Conservation (phyloP, 2,329 filamentous ascomycete species). For the Sporothrix mexicana region DNA sequence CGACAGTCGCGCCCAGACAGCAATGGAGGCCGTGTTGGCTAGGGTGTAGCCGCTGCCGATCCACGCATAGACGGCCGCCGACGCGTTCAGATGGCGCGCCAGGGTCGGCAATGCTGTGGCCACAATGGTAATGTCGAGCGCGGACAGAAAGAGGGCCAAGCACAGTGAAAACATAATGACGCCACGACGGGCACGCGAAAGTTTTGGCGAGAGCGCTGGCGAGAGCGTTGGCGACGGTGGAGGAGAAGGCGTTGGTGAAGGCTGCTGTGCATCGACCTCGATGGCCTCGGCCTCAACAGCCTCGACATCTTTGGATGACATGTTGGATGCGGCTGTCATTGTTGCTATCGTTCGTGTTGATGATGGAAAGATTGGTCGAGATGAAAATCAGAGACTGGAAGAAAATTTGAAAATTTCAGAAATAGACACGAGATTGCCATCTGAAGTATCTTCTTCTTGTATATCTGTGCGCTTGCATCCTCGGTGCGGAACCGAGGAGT, state of each 20-base stretch:
- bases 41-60: conserved; percentile 2
- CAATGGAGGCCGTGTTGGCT: conserved; percentile 14
- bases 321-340: not conserved
- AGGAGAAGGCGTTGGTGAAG: not conserved
- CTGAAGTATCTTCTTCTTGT: too few relatives aligned
- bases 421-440: not conserved
- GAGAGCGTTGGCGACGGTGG: too few relatives aligned
- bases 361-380: not conserved
- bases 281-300: not conserved
- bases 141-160: not conserved
- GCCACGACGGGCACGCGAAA: not conserved
- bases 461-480: conserved; percentile 3
- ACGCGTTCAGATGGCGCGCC: conserved; percentile 1
- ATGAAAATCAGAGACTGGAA: not conserved
- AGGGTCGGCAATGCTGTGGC: not conserved
- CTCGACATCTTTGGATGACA: not conserved
- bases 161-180: not conserved
- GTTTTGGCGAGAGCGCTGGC: not conserved
- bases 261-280: not conserved
- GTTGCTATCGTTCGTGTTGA: not conserved
- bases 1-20: not conserved
- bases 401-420: not conserved
- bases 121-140: conserved; percentile 11
- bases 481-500: conserved; percentile 4
- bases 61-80: not conserved